Evolutionary conservation across 495 filamentous ascomycete species (phyloP), one percentile per base, ranked within the genome.

Genomic region (Xeromyces bisporus): DNA sequence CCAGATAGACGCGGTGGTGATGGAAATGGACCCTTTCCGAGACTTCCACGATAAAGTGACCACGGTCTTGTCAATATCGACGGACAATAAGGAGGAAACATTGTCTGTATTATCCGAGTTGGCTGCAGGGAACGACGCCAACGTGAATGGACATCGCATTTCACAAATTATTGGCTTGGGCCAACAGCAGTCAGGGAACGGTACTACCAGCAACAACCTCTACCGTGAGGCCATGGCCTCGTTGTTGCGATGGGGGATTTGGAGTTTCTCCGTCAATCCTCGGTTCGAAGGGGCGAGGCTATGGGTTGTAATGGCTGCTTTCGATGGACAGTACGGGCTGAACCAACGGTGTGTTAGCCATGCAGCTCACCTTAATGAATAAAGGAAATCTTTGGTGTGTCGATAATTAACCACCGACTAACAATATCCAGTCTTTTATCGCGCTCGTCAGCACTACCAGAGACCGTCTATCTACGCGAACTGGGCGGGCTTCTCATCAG

Each of bases 261-360:
- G 23, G 7, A 3, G 3, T 11, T 34, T 34, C 18, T 23, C 21
- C 16, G 11, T 26, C n/a, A 3, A 17, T 2, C 32, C 32, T 14
- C 8, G 21, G 13, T 4, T 5, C 5, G 9, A 14, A 3, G 13
- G 4, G n/a, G 3, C 12, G 3, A 24, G 28, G 9, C 23, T 37
- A 15, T 37, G 35, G 28, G 21, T 13, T 15, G 13, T 29, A 18
- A 37, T 37, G 29, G 23, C 29, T 10, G 23, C 32, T 1, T 20
- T 37, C 15, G 35, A 37, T 32, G 35, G 28, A 9, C 29, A 18
- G 6, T 11, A 31, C 10, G 34, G 34, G 17, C 26, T 23, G 14
- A 31, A 31, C 21, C 26, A 36, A 13, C 27, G 28, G 35, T 33
- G 20, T 18, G 23, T 28, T 35, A n/a, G n/a, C n/a, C n/a, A n/a